Conservation (phyloP, 208 protist genomes). For the Leishmania tropica region DNA sequence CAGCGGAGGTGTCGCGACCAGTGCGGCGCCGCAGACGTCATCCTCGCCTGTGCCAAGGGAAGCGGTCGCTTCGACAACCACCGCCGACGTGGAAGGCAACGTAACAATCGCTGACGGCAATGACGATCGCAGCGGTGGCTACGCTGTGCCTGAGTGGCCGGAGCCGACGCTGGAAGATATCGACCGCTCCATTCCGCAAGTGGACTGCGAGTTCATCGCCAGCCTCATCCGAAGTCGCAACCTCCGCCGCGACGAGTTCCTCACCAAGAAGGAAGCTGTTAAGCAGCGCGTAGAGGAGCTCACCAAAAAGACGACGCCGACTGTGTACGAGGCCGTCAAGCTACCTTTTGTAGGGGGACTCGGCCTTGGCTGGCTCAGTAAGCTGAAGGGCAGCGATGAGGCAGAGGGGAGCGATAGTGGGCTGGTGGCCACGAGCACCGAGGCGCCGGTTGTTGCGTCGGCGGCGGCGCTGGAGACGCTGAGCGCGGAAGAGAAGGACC, state of each 20-base stretch:
- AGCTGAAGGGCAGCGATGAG: slow-evolving; percentile 10
- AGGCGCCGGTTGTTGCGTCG: slow-evolving; percentile 43
- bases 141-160: slow-evolving; percentile 33
- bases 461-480: slow-evolving; percentile 48
- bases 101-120: not conserved
- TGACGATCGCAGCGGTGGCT: slow-evolving; percentile 1
- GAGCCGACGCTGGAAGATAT: slow-evolving; percentile 76
- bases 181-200: slow-evolving; percentile 80
- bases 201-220: slow-evolving; percentile 80
- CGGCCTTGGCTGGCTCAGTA: slow-evolving; percentile 23
- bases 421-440: slow-evolving; percentile 35
- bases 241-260: slow-evolving; percentile 48
- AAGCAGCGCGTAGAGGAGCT: slow-evolving; percentile 52
- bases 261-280: slow-evolving; percentile 46
- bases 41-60: not conserved
- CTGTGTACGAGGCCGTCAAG: slow-evolving; percentile 37
- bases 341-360: slow-evolving; percentile 47
- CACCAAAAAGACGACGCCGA: slow-evolving; percentile 37
- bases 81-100: not conserved
- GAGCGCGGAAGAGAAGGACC: slow-evolving; percentile 50
- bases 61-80: not conserved
- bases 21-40: not conserved
- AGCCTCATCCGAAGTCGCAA: slow-evolving; percentile 68
- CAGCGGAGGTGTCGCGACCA: not conserved
- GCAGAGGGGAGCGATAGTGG: slow-evolving; percentile 21